phyloP scores from a whole-genome alignment of 345 rosid genomes.

The Aurinia saxatilis region DNA sequence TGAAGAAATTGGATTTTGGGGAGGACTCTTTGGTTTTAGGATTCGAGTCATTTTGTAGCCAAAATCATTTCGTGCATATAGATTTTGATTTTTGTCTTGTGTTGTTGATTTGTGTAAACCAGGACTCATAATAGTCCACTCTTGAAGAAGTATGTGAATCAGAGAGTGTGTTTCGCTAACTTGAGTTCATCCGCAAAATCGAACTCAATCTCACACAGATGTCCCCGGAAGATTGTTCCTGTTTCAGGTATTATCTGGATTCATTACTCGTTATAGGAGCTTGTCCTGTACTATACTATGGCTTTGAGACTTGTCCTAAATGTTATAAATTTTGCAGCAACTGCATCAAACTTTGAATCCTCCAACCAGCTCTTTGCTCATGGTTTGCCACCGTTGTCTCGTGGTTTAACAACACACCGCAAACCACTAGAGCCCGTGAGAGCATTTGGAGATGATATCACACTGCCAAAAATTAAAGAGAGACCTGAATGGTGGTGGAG shows the following conservation, averaged over 20 bases:
- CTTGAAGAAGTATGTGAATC: background rate
- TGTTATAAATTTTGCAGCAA: background rate
- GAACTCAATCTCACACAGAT: background rate
- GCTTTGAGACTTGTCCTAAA: background rate
- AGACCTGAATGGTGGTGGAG: slow-evolving; percentile 91
- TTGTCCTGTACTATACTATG: background rate
- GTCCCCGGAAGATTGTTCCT: slow-evolving; percentile 2
- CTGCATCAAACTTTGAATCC: background rate
- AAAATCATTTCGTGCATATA: background rate
- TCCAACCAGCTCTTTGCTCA: slow-evolving; percentile 10
- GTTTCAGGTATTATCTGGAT: slow-evolving; percentile 9
- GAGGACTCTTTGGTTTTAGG: background rate
- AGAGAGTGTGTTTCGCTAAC: slow-evolving; percentile 3
- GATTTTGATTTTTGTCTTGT: no score
- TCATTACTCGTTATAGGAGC: background rate
- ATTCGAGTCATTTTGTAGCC: background rate
- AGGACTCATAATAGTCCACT: background rate
- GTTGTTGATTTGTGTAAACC: background rate
- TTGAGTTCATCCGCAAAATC: slow-evolving; percentile 2
- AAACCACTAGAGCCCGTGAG: slow-evolving; percentile 3
- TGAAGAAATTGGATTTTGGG: background rate
- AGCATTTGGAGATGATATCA: slow-evolving; percentile 41
- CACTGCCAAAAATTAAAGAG: slow-evolving; percentile 36
- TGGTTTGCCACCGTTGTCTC: slow-evolving; percentile 20
- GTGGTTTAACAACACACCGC: background rate